Evolutionary conservation across 257 asterid species (phyloP), one percentile per base, ranked within the genome.

Genomic region (Gynochthodes officinalis): DNA sequence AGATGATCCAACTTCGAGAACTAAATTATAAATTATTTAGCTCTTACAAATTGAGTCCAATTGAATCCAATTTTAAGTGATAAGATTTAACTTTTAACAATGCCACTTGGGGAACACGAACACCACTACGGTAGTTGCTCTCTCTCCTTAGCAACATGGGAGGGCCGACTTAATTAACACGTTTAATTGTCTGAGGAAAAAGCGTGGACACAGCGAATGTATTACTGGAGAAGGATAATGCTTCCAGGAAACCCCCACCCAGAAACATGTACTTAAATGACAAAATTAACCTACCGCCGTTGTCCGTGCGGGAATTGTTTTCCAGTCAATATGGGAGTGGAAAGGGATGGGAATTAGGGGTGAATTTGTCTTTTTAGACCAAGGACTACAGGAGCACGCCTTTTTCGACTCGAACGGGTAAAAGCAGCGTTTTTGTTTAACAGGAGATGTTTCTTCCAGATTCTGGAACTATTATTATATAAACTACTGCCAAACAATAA

Each of bases 391-490:
- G 18, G 52, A 33, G 73, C 64, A 69, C 52, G 28, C 68, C 50
- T 42, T 23, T 48, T 66, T 21, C 73, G 68, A 74, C 49, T 66
- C 66, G 77, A 65, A 28, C 25, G 9, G 58, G 27, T 21, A 54
- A 69, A 27, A 16, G 40, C 4, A 58, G 23, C 28, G 40, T 25
- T 14, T 15, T 3, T 0, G 21, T 25, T 76, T 69, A 50, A 4
- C 21, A 21, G 52, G 30, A 12, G n/a, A 25, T 21, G 58, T 30
- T 63, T 76, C 67, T 63, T 39, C 54, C 21, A 28, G 53, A 59
- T 76, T 70, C 76, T 44, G 1, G 77, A 71, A 55, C 80, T 12
- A 8, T 50, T 14, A 7, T n/a, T n/a, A n/a, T n/a, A n/a, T n/a
- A n/a, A n/a, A n/a, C n/a, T n/a, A n/a, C n/a, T n/a, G n/a, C n/a